phyloP scores from a whole-genome alignment of 73 alveolate species.

The Stentor coeruleus region DNA sequence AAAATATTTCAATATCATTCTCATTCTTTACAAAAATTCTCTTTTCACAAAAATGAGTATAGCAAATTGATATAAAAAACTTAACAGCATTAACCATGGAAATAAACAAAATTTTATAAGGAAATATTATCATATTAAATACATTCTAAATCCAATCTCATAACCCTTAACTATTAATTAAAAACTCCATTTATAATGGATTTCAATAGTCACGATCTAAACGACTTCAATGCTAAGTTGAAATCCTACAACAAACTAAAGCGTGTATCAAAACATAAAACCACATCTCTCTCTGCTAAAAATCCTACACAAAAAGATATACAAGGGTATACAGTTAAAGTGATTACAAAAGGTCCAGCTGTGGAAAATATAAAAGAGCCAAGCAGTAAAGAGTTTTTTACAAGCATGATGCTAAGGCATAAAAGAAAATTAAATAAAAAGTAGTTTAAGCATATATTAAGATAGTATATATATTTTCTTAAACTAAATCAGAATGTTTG shows the following conservation, averaged over 20 bases:
- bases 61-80: no score
- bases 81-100: no score
- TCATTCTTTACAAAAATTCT: no score
- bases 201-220: neutral
- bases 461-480: no score
- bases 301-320: neutral
- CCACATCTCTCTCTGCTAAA: neutral
- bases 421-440: neutral
- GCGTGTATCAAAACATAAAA: neutral
- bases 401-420: neutral
- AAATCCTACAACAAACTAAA: neutral
- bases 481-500: no score
- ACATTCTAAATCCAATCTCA: no score
- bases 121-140: no score
- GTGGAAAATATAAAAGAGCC: neutral
- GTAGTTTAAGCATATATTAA: no score
- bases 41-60: no score
- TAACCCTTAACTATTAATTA: no score
- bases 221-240: neutral
- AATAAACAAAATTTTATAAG: no score
- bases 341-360: neutral
- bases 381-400: neutral
- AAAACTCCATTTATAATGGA: slow-evolving; percentile 5
- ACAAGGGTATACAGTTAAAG: neutral
- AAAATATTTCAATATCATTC: no score